Conservation (phyloP, 2,329 filamentous ascomycete genomes). For the Colletotrichum sp. region DNA sequence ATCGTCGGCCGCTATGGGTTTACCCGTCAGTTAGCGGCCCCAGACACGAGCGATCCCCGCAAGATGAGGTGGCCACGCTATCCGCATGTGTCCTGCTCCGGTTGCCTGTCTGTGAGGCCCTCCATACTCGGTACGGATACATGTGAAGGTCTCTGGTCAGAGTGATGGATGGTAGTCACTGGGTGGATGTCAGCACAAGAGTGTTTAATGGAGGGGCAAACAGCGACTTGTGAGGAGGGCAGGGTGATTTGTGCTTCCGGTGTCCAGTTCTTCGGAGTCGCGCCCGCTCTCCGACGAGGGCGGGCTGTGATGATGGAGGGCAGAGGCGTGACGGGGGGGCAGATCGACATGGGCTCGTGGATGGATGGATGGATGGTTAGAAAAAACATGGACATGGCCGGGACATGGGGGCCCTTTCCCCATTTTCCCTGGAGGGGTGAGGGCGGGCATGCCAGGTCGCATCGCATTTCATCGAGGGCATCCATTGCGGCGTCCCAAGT, state of each 20-base stretch:
- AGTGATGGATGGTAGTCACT: background rate
- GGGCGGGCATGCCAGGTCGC: slow-evolving; percentile 9
- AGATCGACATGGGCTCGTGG: background rate
- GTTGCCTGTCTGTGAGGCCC: background rate
- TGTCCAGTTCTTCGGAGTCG: background rate
- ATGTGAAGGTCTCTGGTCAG: background rate
- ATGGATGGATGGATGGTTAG: background rate
- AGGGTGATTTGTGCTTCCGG: background rate
- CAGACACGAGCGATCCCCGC: background rate
- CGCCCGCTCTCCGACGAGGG: background rate
- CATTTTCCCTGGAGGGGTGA: slow-evolving; percentile 1
- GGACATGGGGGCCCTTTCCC: background rate
- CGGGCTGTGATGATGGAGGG: background rate
- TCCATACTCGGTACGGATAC: background rate
- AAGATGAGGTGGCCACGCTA: background rate
- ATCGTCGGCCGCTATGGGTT: slow-evolving; percentile 18
- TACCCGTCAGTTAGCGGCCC: slow-evolving; percentile 15
- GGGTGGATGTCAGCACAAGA: background rate
- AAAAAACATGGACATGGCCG: background rate
- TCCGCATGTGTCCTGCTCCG: background rate
- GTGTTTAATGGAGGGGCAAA: background rate
- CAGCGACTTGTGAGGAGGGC: background rate
- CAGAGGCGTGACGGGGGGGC: background rate
- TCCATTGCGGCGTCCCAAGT: slow-evolving; percentile 6
- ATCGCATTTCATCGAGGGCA: background rate